Evolutionary conservation across 1,139 yeast genomes (phyloP).

Genomic region (Diutina pseudorugosa): DNA sequence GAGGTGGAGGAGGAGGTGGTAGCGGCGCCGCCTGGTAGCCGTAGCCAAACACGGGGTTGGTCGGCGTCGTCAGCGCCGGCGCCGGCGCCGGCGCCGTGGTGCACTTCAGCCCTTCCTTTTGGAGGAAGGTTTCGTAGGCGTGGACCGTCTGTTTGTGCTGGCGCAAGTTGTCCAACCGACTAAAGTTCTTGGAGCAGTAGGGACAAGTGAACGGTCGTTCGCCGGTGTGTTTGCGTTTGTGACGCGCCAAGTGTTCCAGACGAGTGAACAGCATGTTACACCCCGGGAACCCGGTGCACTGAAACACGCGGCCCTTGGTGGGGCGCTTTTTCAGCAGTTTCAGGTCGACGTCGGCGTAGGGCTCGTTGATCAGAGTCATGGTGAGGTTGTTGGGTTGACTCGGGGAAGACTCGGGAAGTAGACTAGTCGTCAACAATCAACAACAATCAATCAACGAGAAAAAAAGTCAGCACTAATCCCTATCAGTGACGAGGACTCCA

Average conservation of each 20-base stretch:
- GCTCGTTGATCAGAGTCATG: not conserved
- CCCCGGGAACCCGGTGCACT: constrained; percentile 78
- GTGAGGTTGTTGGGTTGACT: not conserved
- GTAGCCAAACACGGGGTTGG: not conserved
- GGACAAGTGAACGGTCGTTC: constrained; percentile 90
- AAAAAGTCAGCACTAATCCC: no score
- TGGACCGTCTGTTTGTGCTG: constrained; percentile 93
- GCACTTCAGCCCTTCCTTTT: constrained; percentile 6
- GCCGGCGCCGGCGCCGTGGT: not conserved
- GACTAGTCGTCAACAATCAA: no score
- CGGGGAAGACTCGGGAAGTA: no score
- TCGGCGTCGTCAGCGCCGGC: constrained; percentile 1
- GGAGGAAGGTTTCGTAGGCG: constrained; percentile 51
- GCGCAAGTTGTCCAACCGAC: constrained; percentile 76
- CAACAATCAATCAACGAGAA: no score
- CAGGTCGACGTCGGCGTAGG: not conserved
- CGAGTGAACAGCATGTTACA: constrained; percentile 84
- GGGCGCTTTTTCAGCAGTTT: constrained; percentile 20
- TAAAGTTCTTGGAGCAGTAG: constrained; percentile 66
- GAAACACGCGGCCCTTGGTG: constrained; percentile 55
- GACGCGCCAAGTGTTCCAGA: constrained; percentile 86
- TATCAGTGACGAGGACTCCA: no score
- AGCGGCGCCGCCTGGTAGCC: not conserved
- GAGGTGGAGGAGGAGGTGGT: constrained; percentile 4
- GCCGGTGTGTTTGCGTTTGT: constrained; percentile 88